Evolutionary conservation across 192 early-diverging fungal species (phyloP).

Genomic region (Dissophora ornata): DNA sequence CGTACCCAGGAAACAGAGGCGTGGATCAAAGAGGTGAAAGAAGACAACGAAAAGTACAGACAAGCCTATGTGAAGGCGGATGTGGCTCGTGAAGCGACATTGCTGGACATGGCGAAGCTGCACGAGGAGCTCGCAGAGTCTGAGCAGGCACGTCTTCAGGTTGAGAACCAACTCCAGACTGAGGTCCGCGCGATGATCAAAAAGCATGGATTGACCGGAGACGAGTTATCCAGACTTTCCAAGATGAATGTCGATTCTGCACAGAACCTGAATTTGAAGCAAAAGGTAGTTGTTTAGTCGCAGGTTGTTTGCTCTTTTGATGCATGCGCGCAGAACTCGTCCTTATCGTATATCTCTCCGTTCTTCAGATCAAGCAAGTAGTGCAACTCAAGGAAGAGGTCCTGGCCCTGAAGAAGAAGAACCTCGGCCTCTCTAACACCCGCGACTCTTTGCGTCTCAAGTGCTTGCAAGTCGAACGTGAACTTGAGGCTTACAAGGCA

Average conservation of each 20-base stretch:
- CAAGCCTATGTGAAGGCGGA: conserved; percentile 50
- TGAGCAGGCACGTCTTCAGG: conserved; percentile 27
- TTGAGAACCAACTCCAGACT: conserved; percentile 37
- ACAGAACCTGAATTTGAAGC: conserved; percentile 40
- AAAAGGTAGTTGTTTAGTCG: conserved; percentile 33
- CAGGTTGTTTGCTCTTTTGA: too few species aligned
- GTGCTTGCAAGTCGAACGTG: conserved; percentile 40
- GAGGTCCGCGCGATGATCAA: conserved; percentile 46
- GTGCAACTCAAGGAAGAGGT: conserved; percentile 45
- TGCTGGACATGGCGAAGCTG: conserved; percentile 50
- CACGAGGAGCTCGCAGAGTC: conserved; percentile 48
- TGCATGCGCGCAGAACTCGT: too few species aligned
- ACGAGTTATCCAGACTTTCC: conserved; percentile 40
- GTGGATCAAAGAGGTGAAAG: conserved; percentile 46
- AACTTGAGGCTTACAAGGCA: conserved; percentile 44
- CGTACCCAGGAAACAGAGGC: conserved; percentile 34
- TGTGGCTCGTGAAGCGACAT: conserved; percentile 38
- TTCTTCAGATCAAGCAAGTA: conserved; percentile 33
- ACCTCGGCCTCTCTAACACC: conserved; percentile 34
- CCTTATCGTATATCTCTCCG: neutral
- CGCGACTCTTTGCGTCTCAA: conserved; percentile 40
- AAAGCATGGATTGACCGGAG: conserved; percentile 18
- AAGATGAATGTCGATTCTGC: conserved; percentile 50
- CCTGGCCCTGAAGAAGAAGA: conserved; percentile 43
- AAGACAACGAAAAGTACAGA: conserved; percentile 39